A percentile compares a stretch with the other conserved stretches of the same genome.
phyloP scores from a whole-genome alignment of 2,329 filamentous ascomycete genomes.

The Pseudogymnoascus sp. region DNA sequence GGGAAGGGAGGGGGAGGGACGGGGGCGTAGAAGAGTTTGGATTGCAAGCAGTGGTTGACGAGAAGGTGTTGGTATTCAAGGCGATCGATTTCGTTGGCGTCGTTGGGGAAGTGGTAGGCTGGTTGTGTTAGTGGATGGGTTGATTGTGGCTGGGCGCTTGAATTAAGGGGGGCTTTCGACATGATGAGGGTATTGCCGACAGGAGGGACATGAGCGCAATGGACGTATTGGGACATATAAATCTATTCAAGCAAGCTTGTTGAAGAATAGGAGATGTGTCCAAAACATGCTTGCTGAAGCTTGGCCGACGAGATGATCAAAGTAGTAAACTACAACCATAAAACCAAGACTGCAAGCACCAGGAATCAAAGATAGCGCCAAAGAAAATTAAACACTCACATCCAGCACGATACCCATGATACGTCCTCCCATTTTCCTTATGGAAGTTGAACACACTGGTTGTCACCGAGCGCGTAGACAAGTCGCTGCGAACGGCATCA shows the following conservation, averaged over 20 bases:
- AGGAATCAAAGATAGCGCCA: neutral
- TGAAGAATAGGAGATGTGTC: neutral
- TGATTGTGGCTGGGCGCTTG: neutral
- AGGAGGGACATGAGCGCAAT: neutral
- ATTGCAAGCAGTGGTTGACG: conserved; percentile 33
- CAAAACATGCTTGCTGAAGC: neutral
- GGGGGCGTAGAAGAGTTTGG: conserved; percentile 35
- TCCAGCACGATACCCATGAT: conserved; percentile 23
- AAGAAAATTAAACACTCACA: conserved; percentile 9
- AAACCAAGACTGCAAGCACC: neutral
- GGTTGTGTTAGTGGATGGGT: neutral
- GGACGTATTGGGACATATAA: neutral
- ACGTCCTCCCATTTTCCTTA: conserved; percentile 23
- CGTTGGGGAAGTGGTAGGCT: conserved; percentile 35
- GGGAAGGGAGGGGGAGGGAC: conserved; percentile 29
- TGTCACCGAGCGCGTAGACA: conserved; percentile 14
- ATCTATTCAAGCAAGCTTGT: neutral
- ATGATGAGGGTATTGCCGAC: neutral
- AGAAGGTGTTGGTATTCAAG: conserved; percentile 42
- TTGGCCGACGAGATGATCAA: neutral
- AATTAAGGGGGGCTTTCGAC: neutral
- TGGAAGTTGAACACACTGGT: conserved; percentile 17
- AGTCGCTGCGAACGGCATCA: neutral
- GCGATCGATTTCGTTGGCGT: conserved; percentile 41
- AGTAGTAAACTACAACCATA: neutral